phyloP scores from a whole-genome alignment of 495 filamentous ascomycete species.

The Penicillium longicatenatum region DNA sequence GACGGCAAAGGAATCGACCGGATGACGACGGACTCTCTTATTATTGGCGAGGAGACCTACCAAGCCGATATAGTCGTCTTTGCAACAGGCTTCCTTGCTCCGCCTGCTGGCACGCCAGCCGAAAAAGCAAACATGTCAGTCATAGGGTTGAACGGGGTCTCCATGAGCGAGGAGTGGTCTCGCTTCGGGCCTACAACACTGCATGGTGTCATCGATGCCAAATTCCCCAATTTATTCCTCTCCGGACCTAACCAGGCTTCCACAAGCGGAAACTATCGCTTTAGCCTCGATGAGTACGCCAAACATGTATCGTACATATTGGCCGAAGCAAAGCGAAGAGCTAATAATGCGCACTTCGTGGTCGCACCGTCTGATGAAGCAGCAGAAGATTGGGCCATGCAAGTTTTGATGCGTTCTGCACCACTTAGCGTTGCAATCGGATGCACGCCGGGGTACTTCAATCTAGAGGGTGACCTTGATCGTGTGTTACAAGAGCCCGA shows the following conservation, averaged over 20 bases:
- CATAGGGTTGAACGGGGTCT: conserved; percentile 40
- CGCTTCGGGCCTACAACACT: conserved; percentile 34
- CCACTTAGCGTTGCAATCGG: neutral
- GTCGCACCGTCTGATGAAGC: conserved; percentile 43
- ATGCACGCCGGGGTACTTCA: conserved; percentile 5
- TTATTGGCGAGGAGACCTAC: conserved; percentile 29
- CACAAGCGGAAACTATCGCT: conserved; percentile 41
- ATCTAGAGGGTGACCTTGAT: conserved; percentile 7
- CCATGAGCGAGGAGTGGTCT: conserved; percentile 49
- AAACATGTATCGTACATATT: conserved; percentile 49
- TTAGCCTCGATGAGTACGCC: conserved; percentile 38
- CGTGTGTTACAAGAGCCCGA: neutral
- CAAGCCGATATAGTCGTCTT: conserved; percentile 43
- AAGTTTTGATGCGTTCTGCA: neutral
- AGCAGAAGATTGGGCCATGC: conserved; percentile 43
- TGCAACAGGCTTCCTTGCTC: conserved; percentile 34
- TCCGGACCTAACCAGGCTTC: conserved; percentile 39
- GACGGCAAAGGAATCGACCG: conserved; percentile 24
- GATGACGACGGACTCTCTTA: conserved; percentile 26
- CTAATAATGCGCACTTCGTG: conserved; percentile 7
- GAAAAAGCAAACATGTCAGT: conserved; percentile 43
- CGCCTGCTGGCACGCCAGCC: conserved; percentile 37
- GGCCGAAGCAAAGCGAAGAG: conserved; percentile 25
- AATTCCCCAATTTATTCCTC: conserved; percentile 59
- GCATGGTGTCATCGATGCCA: conserved; percentile 45